Conservation (phyloP, 805 yeast species). For the Scheffersomyces amazonensis region DNA sequence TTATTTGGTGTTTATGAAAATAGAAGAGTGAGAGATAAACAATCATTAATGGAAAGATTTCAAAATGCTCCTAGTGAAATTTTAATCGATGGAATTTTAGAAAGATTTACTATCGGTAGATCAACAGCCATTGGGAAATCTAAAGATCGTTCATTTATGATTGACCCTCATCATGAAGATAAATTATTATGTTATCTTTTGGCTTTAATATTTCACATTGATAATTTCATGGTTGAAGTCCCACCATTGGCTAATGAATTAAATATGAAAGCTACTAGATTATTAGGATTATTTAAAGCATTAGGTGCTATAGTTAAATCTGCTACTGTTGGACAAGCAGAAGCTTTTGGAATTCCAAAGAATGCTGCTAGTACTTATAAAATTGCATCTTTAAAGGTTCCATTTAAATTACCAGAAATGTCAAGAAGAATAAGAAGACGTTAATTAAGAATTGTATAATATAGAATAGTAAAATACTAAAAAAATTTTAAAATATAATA, state of each 20-base stretch:
- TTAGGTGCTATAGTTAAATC: conserved; percentile 79
- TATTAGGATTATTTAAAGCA: conserved; percentile 67
- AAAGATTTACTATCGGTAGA: conserved; percentile 65
- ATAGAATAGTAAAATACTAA: too few species aligned
- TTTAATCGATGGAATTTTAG: conserved; percentile 68
- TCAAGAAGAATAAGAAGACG: conserved; percentile 52
- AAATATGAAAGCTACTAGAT: conserved; percentile 71
- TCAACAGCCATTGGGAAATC: conserved; percentile 68
- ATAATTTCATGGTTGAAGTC: conserved; percentile 70
- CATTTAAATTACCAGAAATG: conserved; percentile 85
- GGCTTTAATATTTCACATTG: conserved; percentile 70
- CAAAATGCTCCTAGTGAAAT: conserved; percentile 66
- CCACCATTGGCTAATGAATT: conserved; percentile 84
- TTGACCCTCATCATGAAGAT: conserved; percentile 89
- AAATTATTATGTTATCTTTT: conserved; percentile 78
- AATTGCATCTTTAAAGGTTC: conserved; percentile 81
- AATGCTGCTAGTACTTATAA: conserved; percentile 61
- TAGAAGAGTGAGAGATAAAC: conserved; percentile 60
- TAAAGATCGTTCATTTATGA: conserved; percentile 70
- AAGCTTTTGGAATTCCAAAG: conserved; percentile 66
- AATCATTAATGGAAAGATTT: conserved; percentile 57
- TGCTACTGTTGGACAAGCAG: conserved; percentile 71
- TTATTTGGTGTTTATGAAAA: conserved; percentile 76
- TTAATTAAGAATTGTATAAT: too few species aligned
- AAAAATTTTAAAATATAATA: too few species aligned